Percentiles rank a stretch among this genome's conserved stretches.
These are phyloP conservation scores for Talaromyces atroroseus DNA, from an alignment of 2,329 filamentous ascomycete genomes.

Conservation along the genomic window DNA sequence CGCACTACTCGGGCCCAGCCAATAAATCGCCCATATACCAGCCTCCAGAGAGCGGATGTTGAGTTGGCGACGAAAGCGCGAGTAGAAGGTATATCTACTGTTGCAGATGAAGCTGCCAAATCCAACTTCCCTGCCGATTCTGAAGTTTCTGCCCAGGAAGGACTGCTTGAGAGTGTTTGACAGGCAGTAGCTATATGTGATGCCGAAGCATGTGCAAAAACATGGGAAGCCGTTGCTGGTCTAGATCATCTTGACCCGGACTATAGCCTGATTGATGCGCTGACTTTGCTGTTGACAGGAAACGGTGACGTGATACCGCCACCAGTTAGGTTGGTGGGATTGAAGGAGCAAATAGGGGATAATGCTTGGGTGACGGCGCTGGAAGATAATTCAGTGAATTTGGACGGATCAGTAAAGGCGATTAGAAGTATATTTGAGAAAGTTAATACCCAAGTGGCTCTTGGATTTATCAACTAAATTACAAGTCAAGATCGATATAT, in stretches of 20 bases:
- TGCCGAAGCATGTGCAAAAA: slow-evolving; percentile 8
- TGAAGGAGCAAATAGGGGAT: slow-evolving; percentile 1
- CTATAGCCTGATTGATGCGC: slow-evolving; percentile 1
- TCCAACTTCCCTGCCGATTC: slow-evolving; percentile 6
- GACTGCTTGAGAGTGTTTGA: not conserved
- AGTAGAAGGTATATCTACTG: slow-evolving; percentile 9
- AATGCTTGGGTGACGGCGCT: slow-evolving; percentile 6
- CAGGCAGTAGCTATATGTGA: not conserved
- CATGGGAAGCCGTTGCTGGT: slow-evolving; percentile 9
- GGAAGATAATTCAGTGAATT: slow-evolving; percentile 10
- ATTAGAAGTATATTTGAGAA: slow-evolving; percentile 1
- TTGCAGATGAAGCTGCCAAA: slow-evolving; percentile 3
- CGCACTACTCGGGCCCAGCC: slow-evolving; percentile 28
- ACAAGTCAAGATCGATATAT: too few relatives aligned
- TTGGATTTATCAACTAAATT: too few relatives aligned
- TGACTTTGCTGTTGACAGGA: slow-evolving; percentile 8
- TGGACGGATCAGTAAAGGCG: slow-evolving; percentile 1
- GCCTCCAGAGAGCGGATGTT: slow-evolving; percentile 10
- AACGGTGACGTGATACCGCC: slow-evolving; percentile 7
- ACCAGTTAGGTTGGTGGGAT: slow-evolving; percentile 1
- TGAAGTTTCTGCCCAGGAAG: not conserved
- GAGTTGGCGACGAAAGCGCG: slow-evolving; percentile 3
- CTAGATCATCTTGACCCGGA: slow-evolving; percentile 8
- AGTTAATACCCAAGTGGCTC: not conserved
- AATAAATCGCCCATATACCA: slow-evolving; percentile 18